Evolutionary conservation across 768 basidiomycete species (phyloP).

Genomic region (Russula olivacea): DNA sequence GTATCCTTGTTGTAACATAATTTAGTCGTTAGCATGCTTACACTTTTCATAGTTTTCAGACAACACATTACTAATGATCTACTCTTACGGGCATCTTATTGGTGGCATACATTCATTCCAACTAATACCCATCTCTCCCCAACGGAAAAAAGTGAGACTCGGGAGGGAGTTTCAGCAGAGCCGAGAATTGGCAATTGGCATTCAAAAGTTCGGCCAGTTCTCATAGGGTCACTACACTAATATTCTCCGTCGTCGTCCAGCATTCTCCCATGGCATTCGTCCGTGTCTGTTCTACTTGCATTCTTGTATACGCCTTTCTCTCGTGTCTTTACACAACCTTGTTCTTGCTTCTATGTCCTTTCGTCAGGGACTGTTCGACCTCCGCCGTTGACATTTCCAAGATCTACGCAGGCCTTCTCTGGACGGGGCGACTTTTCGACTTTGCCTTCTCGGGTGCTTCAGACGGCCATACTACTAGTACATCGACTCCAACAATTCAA

Average conservation of each 20-base stretch:
- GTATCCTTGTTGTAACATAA: neutral
- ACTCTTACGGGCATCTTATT: neutral
- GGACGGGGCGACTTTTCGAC: constrained; percentile 7
- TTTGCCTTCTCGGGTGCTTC: neutral
- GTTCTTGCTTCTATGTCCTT: constrained; percentile 24
- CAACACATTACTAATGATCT: neutral
- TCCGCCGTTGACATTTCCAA: constrained; percentile 16
- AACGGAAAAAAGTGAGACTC: neutral
- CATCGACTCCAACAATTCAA: constrained; percentile 1
- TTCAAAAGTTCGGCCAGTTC: neutral
- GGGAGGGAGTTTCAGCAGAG: too few relatives aligned
- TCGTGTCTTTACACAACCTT: constrained; percentile 24
- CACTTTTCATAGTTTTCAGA: constrained; percentile 1
- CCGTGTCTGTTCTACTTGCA: constrained; percentile 8
- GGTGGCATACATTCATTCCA: neutral
- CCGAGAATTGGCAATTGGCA: neutral
- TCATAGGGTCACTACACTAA: neutral
- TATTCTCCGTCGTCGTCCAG: too few relatives aligned
- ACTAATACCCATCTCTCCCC: neutral
- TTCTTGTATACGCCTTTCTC: constrained; percentile 16
- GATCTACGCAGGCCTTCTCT: constrained; percentile 2
- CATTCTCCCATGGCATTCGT: neutral
- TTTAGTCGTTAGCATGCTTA: neutral
- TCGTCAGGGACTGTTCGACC: constrained; percentile 20
- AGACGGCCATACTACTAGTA: neutral